Conservation (phyloP, 2,329 filamentous ascomycete species). For the Ceratocystis variospora region DNA sequence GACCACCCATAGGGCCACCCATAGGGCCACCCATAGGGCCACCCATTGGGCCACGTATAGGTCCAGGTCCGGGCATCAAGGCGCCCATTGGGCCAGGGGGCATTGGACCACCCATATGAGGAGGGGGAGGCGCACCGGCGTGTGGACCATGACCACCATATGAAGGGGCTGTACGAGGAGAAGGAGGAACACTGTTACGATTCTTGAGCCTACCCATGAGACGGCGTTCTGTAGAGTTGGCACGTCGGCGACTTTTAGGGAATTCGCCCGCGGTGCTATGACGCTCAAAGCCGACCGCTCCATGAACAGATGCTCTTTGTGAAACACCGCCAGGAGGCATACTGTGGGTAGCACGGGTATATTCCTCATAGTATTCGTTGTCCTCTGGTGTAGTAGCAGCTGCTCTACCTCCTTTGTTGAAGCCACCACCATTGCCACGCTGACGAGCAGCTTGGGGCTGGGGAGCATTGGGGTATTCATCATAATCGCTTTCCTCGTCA, state of each 20-base stretch:
- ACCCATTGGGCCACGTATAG: conserved; percentile 8
- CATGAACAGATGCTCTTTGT: conserved; percentile 3
- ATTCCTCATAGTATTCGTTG: conserved; percentile 16
- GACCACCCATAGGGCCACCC: conserved; percentile 9
- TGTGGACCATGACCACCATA: conserved; percentile 10
- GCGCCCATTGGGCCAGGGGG: conserved; percentile 2
- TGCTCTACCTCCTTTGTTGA: conserved; percentile 4
- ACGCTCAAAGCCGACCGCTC: conserved; percentile 6
- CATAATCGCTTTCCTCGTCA: conserved; percentile 15
- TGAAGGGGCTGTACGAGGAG: conserved; percentile 13
- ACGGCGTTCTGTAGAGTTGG: conserved; percentile 3
- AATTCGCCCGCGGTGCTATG: conserved; percentile 17
- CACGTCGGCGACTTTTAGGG: conserved; percentile 17
- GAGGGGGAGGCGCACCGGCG: neutral
- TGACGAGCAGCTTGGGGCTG: neutral
- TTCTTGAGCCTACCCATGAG: conserved; percentile 8
- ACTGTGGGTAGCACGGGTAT: conserved; percentile 6
- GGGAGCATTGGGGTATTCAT: neutral
- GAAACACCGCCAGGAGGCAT: conserved; percentile 6
- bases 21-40: conserved; percentile 11
- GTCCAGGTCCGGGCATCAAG: neutral
- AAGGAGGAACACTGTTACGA: conserved; percentile 18
- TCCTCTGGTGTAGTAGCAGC: conserved; percentile 1
- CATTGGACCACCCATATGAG: neutral
- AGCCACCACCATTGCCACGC: conserved; percentile 5